These are phyloP conservation scores for Zymoseptoria brevis DNA, from an alignment of 2,329 filamentous ascomycete species.

Conservation along the genomic window DNA sequence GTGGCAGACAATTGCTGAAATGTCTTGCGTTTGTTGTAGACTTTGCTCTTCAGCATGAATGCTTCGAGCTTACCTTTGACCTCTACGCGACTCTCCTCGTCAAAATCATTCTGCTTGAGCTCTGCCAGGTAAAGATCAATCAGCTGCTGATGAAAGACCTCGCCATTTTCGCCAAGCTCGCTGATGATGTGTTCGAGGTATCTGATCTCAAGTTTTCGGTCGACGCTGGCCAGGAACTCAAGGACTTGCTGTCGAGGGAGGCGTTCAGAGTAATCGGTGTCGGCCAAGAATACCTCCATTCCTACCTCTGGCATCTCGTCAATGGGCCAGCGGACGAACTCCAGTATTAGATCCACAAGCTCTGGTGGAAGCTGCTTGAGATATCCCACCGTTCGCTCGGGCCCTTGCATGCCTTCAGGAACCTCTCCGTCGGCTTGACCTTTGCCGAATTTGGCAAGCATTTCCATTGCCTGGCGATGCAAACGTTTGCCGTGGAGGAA, in stretches of 20 bases:
- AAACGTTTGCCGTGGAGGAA: conserved; percentile 94
- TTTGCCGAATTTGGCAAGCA: conserved; percentile 72
- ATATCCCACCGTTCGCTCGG: conserved; percentile 76
- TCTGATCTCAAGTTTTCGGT: conserved; percentile 61
- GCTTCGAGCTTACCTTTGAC: conserved; percentile 54
- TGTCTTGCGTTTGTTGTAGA: conserved; percentile 62
- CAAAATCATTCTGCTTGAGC: conserved; percentile 32
- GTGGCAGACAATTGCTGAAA: conserved; percentile 72
- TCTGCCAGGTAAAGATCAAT: conserved; percentile 62
- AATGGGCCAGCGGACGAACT: conserved; percentile 86
- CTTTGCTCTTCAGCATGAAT: conserved; percentile 67
- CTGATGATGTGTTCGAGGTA: conserved; percentile 89
- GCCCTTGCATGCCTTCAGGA: conserved; percentile 60
- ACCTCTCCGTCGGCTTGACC: conserved; percentile 40
- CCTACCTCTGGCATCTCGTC: conserved; percentile 62
- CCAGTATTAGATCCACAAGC: conserved; percentile 81
- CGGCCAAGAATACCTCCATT: conserved; percentile 88
- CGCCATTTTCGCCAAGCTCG: conserved; percentile 75
- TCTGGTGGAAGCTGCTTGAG: conserved; percentile 82
- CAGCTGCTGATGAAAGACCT: conserved; percentile 79
- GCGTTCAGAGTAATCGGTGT: conserved; percentile 90
- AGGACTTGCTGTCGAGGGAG: conserved; percentile 71
- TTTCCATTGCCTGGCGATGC: conserved; percentile 75
- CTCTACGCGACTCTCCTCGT: conserved; percentile 30
- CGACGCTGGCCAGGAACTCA: conserved; percentile 62